These are phyloP conservation scores for Epichloe uncinata DNA, from an alignment of 2,329 filamentous ascomycete genomes.

Conservation along the genomic window DNA sequence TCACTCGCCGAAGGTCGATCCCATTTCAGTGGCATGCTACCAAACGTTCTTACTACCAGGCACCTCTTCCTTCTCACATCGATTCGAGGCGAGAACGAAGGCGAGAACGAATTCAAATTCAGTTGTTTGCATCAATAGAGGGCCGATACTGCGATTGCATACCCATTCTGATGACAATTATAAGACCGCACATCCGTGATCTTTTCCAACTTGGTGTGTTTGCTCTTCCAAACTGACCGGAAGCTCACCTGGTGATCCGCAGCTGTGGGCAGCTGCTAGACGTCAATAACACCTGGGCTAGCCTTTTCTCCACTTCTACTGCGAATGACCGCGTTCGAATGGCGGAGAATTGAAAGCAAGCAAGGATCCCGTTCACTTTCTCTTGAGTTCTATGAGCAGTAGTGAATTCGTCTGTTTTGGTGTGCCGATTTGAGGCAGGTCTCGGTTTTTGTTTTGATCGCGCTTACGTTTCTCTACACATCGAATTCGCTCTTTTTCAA, in stretches of 20 bases:
- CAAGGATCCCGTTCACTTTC: neutral
- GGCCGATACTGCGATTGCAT: neutral
- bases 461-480: too few relatives aligned
- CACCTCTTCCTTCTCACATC: neutral
- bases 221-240: neutral
- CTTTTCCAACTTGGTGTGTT: neutral
- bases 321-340: neutral
- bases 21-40: neutral
- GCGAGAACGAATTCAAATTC: too few relatives aligned
- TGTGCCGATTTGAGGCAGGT: neutral
- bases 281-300: neutral
- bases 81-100: neutral
- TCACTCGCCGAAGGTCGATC: neutral
- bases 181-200: neutral
- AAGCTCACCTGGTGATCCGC: neutral
- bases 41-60: neutral
- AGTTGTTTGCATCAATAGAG: too few relatives aligned
- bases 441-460: neutral
- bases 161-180: too few relatives aligned
- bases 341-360: neutral
- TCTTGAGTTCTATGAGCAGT: neutral
- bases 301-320: neutral
- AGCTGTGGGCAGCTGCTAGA: constrained; percentile 1
- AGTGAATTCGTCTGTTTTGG: neutral
- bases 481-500: neutral